These are phyloP conservation scores for Rosa persica DNA, from an alignment of 306 rosid genomes.

Conservation along the genomic window DNA sequence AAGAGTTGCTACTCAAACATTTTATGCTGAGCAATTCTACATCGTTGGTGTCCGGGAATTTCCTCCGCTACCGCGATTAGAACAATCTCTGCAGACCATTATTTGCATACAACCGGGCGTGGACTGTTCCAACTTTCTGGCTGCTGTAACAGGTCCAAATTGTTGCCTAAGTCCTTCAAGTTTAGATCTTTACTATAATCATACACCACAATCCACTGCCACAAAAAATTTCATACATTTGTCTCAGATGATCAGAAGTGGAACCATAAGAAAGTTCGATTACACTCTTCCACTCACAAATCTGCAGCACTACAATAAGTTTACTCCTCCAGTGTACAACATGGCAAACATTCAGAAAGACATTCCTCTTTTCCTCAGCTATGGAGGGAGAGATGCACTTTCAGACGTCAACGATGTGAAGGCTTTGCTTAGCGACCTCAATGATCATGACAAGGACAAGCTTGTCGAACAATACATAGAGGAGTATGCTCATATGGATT, in stretches of 20 bases:
- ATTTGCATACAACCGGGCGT: background rate
- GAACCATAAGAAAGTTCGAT: slow-evolving; percentile 59
- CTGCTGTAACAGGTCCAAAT: slow-evolving; percentile 19
- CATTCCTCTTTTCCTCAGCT: slow-evolving; percentile 10
- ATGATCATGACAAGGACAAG: slow-evolving; percentile 59
- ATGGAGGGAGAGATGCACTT: slow-evolving; percentile 68
- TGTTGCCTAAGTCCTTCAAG: slow-evolving; percentile 57
- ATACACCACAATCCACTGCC: slow-evolving; percentile 69
- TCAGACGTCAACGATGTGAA: slow-evolving; percentile 66
- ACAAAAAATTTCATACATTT: slow-evolving; percentile 72
- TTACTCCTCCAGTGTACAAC: slow-evolving; percentile 67
- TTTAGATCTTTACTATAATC: slow-evolving; percentile 37
- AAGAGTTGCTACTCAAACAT: slow-evolving; percentile 34
- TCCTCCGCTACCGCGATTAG: slow-evolving; percentile 45
- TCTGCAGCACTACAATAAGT: slow-evolving; percentile 54
- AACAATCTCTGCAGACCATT: background rate
- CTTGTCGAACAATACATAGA: slow-evolving; percentile 60
- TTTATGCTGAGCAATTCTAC: slow-evolving; percentile 46
- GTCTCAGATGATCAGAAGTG: slow-evolving; percentile 73
- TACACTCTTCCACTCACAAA: slow-evolving; percentile 44
- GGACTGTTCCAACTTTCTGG: no score
- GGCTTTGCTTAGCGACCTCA: slow-evolving; percentile 44
- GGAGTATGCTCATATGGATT: slow-evolving; percentile 84
- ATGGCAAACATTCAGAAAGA: slow-evolving; percentile 60
- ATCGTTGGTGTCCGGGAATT: slow-evolving; percentile 46